A percentile compares a stretch with the other conserved stretches of the same genome.
phyloP scores from a whole-genome alignment of 2,329 filamentous ascomycete genomes.

The Anthostomella pinea region DNA sequence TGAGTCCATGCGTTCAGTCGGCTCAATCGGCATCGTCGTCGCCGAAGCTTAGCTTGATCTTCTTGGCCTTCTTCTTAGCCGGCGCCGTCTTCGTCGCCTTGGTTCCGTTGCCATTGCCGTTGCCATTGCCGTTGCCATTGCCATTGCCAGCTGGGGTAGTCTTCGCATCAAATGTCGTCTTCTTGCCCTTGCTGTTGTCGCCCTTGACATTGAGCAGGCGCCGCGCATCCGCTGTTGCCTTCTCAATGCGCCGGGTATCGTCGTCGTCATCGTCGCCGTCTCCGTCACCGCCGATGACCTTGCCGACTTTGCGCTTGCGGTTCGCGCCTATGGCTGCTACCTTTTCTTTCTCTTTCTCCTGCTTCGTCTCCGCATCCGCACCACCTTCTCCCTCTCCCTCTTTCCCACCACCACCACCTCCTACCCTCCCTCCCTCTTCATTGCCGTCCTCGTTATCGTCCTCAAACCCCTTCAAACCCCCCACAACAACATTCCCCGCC shows the following conservation, averaged over 20 bases:
- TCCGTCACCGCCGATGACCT: conserved; percentile 41
- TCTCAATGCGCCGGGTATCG: conserved; percentile 15
- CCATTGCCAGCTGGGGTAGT: conserved; percentile 2
- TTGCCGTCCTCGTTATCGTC: conserved; percentile 8
- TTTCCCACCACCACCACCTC: conserved; percentile 7
- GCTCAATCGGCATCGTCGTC: conserved; percentile 48
- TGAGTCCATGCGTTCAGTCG: too few species aligned
- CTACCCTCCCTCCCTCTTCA: conserved; percentile 10
- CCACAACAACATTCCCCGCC: conserved; percentile 58
- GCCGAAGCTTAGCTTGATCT: conserved; percentile 67
- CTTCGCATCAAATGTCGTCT: conserved; percentile 9
- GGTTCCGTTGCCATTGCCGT: conserved; percentile 8
- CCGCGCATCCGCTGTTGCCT: conserved; percentile 20
- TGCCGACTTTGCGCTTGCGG: conserved; percentile 56
- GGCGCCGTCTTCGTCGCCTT: conserved; percentile 3
- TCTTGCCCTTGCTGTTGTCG: conserved; percentile 3
- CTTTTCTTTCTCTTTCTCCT: conserved; percentile 33
- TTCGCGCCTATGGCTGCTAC: conserved; percentile 41
- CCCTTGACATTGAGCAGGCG: conserved; percentile 4
- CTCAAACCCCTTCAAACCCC: conserved; percentile 10
- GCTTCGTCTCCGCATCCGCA: conserved; percentile 5
- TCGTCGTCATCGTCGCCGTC: conserved; percentile 20
- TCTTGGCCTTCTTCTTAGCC: conserved; percentile 50
- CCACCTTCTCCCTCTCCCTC: conserved; percentile 11
- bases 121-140: conserved; percentile 19